phyloP scores from a whole-genome alignment of 1,284 basidiomycete genomes.

The Ceratobasidium sp. region DNA sequence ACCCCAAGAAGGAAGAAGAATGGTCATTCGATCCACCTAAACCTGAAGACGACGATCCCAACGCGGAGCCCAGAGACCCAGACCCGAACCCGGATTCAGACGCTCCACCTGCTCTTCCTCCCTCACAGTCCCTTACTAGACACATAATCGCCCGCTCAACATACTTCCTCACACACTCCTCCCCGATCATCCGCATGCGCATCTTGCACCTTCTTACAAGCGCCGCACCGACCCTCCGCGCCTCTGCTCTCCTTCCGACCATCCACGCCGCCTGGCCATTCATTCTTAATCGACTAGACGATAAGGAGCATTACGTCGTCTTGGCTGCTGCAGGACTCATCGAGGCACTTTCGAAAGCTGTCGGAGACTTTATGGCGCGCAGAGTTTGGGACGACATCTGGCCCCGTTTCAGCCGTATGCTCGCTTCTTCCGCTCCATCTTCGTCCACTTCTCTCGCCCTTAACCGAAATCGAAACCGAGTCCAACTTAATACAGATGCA shows the following conservation, averaged over 20 bases:
- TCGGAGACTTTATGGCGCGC: conserved; percentile 85
- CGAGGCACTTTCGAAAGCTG: conserved; percentile 73
- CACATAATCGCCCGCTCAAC: conserved; percentile 87
- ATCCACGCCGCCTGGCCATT: conserved; percentile 91
- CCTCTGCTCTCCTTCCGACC: conserved; percentile 81
- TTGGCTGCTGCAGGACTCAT: conserved; percentile 78
- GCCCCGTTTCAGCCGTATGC: conserved; percentile 79
- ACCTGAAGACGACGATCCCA: conserved; percentile 49
- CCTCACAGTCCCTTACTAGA: conserved; percentile 79
- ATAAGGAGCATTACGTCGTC: conserved; percentile 82
- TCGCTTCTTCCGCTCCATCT: conserved; percentile 65
- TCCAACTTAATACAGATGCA: neutral
- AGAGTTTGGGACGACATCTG: conserved; percentile 91
- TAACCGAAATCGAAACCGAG: conserved; percentile 55
- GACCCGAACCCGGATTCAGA: conserved; percentile 53
- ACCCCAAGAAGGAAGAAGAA: conserved; percentile 59
- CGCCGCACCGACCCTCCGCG: conserved; percentile 80
- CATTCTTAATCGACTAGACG: conserved; percentile 80
- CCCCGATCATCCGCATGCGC: conserved; percentile 83
- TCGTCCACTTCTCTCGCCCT: conserved; percentile 67
- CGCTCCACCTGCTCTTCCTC: conserved; percentile 69
- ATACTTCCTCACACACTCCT: conserved; percentile 91
- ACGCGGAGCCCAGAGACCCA: conserved; percentile 46
- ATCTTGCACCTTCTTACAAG: conserved; percentile 81
- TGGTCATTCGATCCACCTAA: conserved; percentile 53